Base-by-base conservation (phyloP, 2,329 filamentous ascomycete genomes). In the Colletotrichum musae region DNA sequence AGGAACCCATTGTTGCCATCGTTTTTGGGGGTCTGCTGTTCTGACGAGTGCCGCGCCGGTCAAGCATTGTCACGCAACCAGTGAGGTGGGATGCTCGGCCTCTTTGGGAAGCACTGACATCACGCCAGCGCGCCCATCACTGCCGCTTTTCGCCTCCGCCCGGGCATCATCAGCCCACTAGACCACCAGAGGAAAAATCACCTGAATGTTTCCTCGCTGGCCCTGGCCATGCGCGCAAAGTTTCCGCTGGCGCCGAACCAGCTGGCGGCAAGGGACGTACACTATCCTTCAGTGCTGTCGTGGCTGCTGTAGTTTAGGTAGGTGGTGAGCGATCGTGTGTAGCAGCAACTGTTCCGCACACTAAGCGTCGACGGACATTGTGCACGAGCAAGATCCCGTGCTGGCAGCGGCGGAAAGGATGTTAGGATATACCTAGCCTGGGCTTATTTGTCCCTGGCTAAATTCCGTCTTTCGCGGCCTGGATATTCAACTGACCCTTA, bases 71-170 rank as follows among this genome's bases (percentile, higher is more conserved):
- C 62, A 60, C 56, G 56, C 54, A 52, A 51, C 66, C 13, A 28
- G 39, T 18, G 47, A 39, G 54, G 50, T 52, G 54, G 60, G 66
- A 66, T 69, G 62, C 54, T 66, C 43, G 26, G 26, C 62, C 50
- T 47, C 15, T 59, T 54, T n/a, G 39, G 53, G 51, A 26, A 26
- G 43, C 36, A 43, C 36, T 66, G 56, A 57, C 62, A 52, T 60
- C 15, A 69, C 56, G 56, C 54, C 54, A 66, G 43, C 10, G 6
- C 32, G 60, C 41, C 28, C 60, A 68, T 68, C 65, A 54, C 41
- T 68, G 53, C 65, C 60, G 41, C 43, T 66, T 60, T 56, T 28
- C 21, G 56, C 50, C 24, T 41, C 9, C 43, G 36, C 18, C 60
- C 48, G 41, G 41, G 65, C 18, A 50, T 59, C 24, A 51, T 65